phyloP scores from a whole-genome alignment of 352 stramenopile genomes.

The Paralagenidium karlingii region DNA sequence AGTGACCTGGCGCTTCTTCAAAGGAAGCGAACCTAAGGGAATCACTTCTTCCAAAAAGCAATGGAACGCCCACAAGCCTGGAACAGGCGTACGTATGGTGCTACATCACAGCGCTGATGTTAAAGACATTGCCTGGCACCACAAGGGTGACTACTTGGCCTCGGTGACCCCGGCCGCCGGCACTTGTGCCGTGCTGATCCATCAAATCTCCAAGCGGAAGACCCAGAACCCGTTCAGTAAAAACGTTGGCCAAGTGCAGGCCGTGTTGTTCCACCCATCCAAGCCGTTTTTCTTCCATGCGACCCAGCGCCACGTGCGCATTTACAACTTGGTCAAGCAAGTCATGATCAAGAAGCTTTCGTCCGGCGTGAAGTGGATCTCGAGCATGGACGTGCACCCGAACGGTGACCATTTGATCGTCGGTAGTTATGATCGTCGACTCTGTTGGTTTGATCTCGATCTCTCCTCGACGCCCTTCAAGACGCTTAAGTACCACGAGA shows the following conservation, averaged over 20 bases:
- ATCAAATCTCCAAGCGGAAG: constrained; percentile 95
- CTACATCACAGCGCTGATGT: constrained; percentile 85
- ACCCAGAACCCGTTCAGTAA: constrained; percentile 96
- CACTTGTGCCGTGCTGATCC: constrained; percentile 91
- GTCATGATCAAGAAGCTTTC: constrained; percentile 96
- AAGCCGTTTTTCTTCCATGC: constrained; percentile 99
- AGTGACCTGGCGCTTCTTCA: constrained; percentile 85
- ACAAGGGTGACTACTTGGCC: constrained; percentile 98
- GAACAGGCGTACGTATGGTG: constrained; percentile 71
- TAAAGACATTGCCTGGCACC: constrained; percentile 93
- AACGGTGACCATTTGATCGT: constrained; percentile 98
- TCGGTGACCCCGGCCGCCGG: constrained; percentile 86
- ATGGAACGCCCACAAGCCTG: constrained; percentile 68
- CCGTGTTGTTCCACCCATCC: constrained; percentile 95
- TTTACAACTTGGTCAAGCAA: constrained; percentile 99
- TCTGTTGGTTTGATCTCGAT: constrained; percentile 99
- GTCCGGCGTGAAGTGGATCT: constrained; percentile 98
- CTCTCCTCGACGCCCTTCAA: constrained; percentile 97
- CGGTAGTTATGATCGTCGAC: constrained; percentile 92
- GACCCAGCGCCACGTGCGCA: constrained; percentile 95
- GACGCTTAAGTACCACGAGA: constrained; percentile 98
- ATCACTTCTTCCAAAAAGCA: constrained; percentile 18
- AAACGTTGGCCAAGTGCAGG: constrained; percentile 90
- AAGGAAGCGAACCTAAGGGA: constrained; percentile 63
- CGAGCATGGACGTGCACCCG: constrained; percentile 95